Evolutionary conservation across 2,329 filamentous ascomycete species (phyloP), one percentile per base, ranked within the genome.

Genomic region (Xylaria arbuscula): DNA sequence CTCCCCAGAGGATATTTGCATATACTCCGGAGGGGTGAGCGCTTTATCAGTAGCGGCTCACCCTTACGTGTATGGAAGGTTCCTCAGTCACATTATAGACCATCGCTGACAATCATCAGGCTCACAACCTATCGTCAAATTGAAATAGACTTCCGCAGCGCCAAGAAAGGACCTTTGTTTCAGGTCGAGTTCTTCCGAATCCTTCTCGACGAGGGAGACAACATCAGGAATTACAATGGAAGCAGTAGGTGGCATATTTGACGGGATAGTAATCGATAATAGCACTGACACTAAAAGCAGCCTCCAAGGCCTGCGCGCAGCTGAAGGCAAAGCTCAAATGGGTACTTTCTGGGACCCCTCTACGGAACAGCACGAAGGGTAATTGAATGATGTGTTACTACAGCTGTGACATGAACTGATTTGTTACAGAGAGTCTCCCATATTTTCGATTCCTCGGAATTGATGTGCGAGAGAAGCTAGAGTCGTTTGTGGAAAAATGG

Each of bases 191-290:
- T 69, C 34, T 67, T 50, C n/a, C 68, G 70, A 5, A 66, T 72
- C n/a, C 24, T 72, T 3, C 55, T 72, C 0, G 70, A 72, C 2
- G 70, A 72, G 56, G 70, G 66, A 3, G 68, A 72, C 50, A 67
- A 24, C 2, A 72, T 72, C 8, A 72, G 62, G 51, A 72, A 67
- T 8, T 17, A n/a, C 1, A 0, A 45, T 5, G 66, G 67, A 34
- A 64, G 13, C 3, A 72, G 70, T 72, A 66, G 1, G 70, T 57
- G 5, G 0, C 45, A 19, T 0, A 42, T 28, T 17, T 34, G 8
- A 11, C 1, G 8, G 47, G 50, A 42, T 1, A 8, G 8, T 47
- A 17, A 56, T 28, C 3, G 13, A 17, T 51, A 1, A 50, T n/a
- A 17, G 22, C 1, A 45, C 51, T 71, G 2, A 69, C 42, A 24